Conservation (phyloP, 116 monocot species). For the Iris pallida region DNA sequence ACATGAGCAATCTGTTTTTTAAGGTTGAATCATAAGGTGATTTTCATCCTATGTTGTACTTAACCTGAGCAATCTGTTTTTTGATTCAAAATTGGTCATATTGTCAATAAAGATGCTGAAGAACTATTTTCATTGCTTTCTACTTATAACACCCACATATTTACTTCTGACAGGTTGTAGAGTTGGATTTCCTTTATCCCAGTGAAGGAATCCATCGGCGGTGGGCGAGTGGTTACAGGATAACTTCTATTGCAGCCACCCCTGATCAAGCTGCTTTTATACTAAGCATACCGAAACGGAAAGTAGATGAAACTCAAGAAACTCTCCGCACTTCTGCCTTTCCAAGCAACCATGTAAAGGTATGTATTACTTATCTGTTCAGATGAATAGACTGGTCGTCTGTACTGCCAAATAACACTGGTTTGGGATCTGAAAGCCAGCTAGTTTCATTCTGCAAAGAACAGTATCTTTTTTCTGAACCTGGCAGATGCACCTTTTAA, state of each 20-base stretch:
- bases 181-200: conserved; percentile 96
- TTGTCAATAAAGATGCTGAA: not conserved
- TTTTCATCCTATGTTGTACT: too few relatives aligned
- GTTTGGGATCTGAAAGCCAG: too few relatives aligned
- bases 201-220: conserved; percentile 95
- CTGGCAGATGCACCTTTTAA: too few relatives aligned
- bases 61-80: not conserved
- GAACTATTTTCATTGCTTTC: not conserved
- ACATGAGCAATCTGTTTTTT: too few relatives aligned
- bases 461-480: too few relatives aligned
- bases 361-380: conserved; percentile 17
- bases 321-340: conserved; percentile 96
- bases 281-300: conserved; percentile 89
- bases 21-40: too few relatives aligned
- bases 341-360: conserved; percentile 97
- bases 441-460: too few relatives aligned
- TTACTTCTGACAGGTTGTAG: conserved; percentile 67
- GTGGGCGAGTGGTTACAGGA: conserved; percentile 92
- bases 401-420: not conserved
- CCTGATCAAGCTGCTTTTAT: conserved; percentile 92
- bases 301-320: conserved; percentile 95
- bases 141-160: not conserved
- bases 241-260: conserved; percentile 93
- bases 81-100: not conserved
- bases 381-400: not conserved